phyloP scores from a whole-genome alignment of 148 eudicot species.

The Rhododendron mucronatum region DNA sequence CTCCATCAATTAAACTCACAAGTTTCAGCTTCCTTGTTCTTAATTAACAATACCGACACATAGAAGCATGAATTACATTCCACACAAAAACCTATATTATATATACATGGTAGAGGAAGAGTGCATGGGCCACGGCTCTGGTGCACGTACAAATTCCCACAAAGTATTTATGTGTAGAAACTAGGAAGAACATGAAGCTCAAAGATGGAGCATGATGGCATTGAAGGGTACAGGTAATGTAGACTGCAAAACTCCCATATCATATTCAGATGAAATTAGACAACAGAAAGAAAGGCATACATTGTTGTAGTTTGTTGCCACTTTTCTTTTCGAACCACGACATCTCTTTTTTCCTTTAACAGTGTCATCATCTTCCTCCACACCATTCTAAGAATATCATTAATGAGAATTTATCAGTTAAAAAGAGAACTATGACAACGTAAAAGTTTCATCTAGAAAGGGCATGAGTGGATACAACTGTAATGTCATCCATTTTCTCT shows the following conservation, averaged over 20 bases:
- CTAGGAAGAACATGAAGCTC: not conserved
- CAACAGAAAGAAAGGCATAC: constrained; percentile 32
- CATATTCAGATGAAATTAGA: not conserved
- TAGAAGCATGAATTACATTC: not conserved
- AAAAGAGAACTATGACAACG: not conserved
- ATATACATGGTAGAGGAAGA: not conserved
- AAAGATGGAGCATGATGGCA: not conserved
- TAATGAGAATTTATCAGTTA: constrained; percentile 2
- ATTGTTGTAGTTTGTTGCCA: constrained; percentile 45
- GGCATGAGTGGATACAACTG: constrained; percentile 32
- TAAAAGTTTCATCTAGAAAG: constrained; percentile 1
- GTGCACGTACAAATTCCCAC: not conserved
- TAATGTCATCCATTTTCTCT: constrained; percentile 94
- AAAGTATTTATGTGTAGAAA: not conserved
- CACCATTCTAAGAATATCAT: constrained; percentile 47
- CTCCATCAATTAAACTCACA: not conserved
- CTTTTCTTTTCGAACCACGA: constrained; percentile 70
- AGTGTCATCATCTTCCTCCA: constrained; percentile 45
- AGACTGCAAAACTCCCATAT: not conserved
- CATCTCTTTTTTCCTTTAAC: constrained; percentile 53
- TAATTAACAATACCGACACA: not conserved
- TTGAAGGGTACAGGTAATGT: no score
- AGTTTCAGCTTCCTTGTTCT: not conserved
- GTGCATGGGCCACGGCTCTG: not conserved
- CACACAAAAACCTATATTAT: not conserved